Conservation (phyloP, 1,139 yeast species). For the Pichia sorboxylosa region DNA sequence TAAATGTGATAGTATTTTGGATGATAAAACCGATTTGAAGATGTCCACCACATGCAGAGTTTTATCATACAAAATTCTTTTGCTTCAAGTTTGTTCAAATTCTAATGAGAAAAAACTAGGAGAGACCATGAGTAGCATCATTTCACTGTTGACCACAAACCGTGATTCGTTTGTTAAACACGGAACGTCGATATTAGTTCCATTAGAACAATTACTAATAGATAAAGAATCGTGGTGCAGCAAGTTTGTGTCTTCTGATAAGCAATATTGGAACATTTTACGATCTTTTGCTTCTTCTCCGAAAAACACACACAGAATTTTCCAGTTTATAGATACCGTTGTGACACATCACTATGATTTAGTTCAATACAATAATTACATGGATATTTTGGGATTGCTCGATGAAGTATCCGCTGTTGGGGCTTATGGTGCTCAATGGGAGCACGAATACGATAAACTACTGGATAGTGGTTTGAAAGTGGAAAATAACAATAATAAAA, state of each 20-base stretch:
- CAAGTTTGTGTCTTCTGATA: constrained; percentile 27
- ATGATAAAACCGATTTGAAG: constrained; percentile 9
- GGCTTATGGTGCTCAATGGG: constrained; percentile 69
- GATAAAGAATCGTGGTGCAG: constrained; percentile 40
- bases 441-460: constrained; percentile 43
- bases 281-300: constrained; percentile 48
- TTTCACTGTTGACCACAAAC: constrained; percentile 22
- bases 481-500: constrained; percentile 33
- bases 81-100: constrained; percentile 26
- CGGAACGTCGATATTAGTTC: constrained; percentile 42
- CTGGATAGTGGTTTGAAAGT: constrained; percentile 32
- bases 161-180: constrained; percentile 32
- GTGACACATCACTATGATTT: constrained; percentile 29
- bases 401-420: constrained; percentile 80
- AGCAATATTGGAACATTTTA: constrained; percentile 53
- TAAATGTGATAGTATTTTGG: constrained; percentile 17
- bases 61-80: constrained; percentile 31
- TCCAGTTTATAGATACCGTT: constrained; percentile 37
- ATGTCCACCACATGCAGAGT: constrained; percentile 17
- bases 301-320: constrained; percentile 37
- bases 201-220: constrained; percentile 37
- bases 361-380: constrained; percentile 40
- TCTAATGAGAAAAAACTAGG: constrained; percentile 16
- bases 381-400: constrained; percentile 54
- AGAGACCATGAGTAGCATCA: constrained; percentile 23